Base-by-base conservation (phyloP, 163 green algal species). In the Scenedesmus sp. region DNA sequence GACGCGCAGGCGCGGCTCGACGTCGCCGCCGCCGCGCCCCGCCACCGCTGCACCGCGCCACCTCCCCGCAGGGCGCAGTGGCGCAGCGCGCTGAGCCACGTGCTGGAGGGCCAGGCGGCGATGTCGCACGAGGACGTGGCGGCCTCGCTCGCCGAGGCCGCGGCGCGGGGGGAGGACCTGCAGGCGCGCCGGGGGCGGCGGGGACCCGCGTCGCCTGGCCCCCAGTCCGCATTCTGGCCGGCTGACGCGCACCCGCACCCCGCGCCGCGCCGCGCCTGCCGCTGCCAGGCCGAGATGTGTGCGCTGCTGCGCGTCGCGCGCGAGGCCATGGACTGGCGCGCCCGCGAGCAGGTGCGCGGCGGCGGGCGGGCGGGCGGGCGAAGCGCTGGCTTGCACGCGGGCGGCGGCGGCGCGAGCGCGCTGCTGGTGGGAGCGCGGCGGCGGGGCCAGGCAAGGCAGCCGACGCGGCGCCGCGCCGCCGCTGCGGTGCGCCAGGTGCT, bases 41-140 rank as follows among this genome's bases (percentile, higher is more conserved):
- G 53, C n/a, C 13, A 9, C 28, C 1, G 53, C 18, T 29, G 53
- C n/a, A 4, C 9, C 22, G 10, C 28, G 53, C 18, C 53, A n/a
- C n/a, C 4, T 26, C 53, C 20, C n/a, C 14, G 5, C 66, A 75
- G 66, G 66, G 66, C 66, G 22, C 48, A 75, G 66, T 75, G 66
- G 66, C 66, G 66, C 48, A 50, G 15, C 33, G 66, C 66, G 28
- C 66, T 75, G 29, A 47, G 63, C 48, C 29, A 75, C 24, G 66
- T 63, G 28, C 66, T 75, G 5, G 50, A 75, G 48, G 66, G 66
- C 48, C 66, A 75, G 66, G 66, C 66, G 5, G 29, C 66, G 7
- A 20, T 75, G 20, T 53, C 47, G 14, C 18, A 47, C 14, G 66
- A 75, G 26, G 66, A 75, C 2, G 26, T 75, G 24, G 48, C 31